Conservation (phyloP, 148 eudicot genomes). For the Cornus kousa region DNA sequence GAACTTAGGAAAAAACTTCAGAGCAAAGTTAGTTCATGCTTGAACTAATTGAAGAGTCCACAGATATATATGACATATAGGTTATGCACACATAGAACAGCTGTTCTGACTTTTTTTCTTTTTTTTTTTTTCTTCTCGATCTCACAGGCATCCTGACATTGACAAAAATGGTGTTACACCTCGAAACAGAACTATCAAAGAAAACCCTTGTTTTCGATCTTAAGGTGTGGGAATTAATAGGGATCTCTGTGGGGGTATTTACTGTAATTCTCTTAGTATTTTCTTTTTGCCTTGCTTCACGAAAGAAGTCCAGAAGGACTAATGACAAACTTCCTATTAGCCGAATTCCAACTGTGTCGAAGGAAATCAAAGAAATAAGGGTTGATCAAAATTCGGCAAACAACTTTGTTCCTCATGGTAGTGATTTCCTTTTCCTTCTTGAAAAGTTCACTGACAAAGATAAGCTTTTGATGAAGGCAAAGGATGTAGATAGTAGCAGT, state of each 20-base stretch:
- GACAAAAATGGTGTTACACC: slow-evolving; percentile 24
- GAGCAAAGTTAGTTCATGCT: not conserved
- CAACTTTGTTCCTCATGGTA: slow-evolving; percentile 20
- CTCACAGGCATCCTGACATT: slow-evolving; percentile 1
- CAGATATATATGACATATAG: not conserved
- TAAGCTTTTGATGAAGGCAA: slow-evolving; percentile 40
- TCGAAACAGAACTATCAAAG: slow-evolving; percentile 46
- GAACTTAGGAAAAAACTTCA: not conserved
- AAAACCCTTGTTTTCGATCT: slow-evolving; percentile 45
- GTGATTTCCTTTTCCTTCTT: slow-evolving; percentile 14
- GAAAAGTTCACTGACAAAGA: slow-evolving; percentile 45
- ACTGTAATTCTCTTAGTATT: slow-evolving; percentile 45
- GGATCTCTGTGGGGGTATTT: slow-evolving; percentile 43
- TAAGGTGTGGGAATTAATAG: slow-evolving; percentile 60
- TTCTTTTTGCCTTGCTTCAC: slow-evolving; percentile 40
- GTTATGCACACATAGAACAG: not conserved
- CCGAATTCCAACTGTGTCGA: slow-evolving; percentile 44
- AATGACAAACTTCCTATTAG: slow-evolving; percentile 33
- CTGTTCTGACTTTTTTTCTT: not conserved
- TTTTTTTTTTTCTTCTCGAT: not conserved
- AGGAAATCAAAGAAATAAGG: slow-evolving; percentile 56
- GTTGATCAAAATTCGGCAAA: slow-evolving; percentile 43
- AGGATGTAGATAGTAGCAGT: slow-evolving; percentile 27
- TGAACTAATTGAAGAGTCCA: not conserved
- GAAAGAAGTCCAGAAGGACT: slow-evolving; percentile 41